phyloP scores from a whole-genome alignment of 83 land plant genomes.

The Diphasiastrum complanatum region DNA sequence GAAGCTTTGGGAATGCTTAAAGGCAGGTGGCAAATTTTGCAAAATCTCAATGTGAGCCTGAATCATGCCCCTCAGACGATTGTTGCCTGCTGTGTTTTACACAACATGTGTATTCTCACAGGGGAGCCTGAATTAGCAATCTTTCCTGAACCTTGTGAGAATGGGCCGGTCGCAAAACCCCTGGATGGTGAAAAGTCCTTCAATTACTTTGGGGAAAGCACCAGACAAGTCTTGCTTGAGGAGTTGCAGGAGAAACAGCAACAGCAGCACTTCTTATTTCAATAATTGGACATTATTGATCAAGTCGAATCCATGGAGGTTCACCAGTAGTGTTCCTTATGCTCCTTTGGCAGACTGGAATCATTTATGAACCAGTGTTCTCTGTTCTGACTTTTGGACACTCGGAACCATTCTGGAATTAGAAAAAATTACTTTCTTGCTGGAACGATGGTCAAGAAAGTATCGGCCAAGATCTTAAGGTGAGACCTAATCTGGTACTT shows the following conservation, averaged over 20 bases:
- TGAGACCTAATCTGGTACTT: too few species aligned
- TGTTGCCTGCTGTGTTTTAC: conserved; percentile 64
- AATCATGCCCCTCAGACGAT: conserved; percentile 64
- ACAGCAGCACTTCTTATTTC: too few species aligned
- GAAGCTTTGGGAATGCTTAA: conserved; percentile 60
- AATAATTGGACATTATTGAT: too few species aligned
- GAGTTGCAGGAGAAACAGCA: conserved; percentile 47
- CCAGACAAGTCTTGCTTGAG: conserved; percentile 53
- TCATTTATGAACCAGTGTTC: too few species aligned
- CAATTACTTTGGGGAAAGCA: conserved; percentile 43
- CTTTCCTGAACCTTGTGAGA: conserved; percentile 49
- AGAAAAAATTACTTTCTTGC: too few species aligned
- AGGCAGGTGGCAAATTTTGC: conserved; percentile 63
- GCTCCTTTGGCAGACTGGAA: too few species aligned
- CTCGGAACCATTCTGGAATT: too few species aligned
- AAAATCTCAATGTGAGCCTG: conserved; percentile 56
- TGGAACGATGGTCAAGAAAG: too few species aligned
- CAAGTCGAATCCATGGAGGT: too few species aligned
- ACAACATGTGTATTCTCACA: conserved; percentile 56
- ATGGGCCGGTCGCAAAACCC: conserved; percentile 35
- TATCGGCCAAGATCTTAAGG: too few species aligned
- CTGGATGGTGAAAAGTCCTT: conserved; percentile 53
- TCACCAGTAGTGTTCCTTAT: too few species aligned
- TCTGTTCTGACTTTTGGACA: too few species aligned
- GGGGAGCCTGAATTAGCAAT: conserved; percentile 43